Base-by-base conservation (phyloP, 2,329 filamentous ascomycete species). In the Sclerotinia minor region DNA sequence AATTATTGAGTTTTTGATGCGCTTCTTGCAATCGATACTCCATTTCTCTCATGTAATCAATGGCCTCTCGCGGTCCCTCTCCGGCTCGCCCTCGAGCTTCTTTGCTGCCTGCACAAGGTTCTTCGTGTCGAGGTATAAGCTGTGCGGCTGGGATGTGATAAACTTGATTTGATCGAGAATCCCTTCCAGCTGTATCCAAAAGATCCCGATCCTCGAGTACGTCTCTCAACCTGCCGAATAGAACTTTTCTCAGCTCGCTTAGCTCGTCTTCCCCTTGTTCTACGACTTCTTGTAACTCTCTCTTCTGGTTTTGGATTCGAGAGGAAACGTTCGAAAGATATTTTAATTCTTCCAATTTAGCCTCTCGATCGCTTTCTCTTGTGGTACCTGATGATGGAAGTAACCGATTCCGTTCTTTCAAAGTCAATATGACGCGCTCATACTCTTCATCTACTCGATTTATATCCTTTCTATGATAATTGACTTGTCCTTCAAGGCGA, bases 1-100 rank as follows among this genome's bases (percentile, higher is more conserved):
- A 69, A 45, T 69, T 64, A 13, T 72, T 64, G 2, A 70, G 29
- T 41, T 58, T 71, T 4, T 67, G 13, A 35, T 44, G 60, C 8
- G 67, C 53, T 24, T 68, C 44, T 53, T 67, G 49, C 1, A 69
- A 17, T 7, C 24, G 45, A n/a, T 35, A 24, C 17, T 52, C 38
- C 29, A 53, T 61, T 8, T 55, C 21, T 4, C 64, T 24, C 35
- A 70, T 45, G 4, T 68, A 24, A 5, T 69, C 50, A 2, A 57
- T 11, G 21, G 65, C 61, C 15, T 54, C 67, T 45, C 54, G 50
- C n/a, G 24, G 38, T 15, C 49, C 60, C 2, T 50, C 49, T n/a
- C 50, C 47, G 1, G 29, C 21, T n/a, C 21, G 44, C 19, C 54
- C 49, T 19, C 45, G 32, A 17, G 32, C 58, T 8, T 45, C 29